phyloP scores from a whole-genome alignment of 2,329 filamentous ascomycete species.

The Westerdykella aurantiaca region DNA sequence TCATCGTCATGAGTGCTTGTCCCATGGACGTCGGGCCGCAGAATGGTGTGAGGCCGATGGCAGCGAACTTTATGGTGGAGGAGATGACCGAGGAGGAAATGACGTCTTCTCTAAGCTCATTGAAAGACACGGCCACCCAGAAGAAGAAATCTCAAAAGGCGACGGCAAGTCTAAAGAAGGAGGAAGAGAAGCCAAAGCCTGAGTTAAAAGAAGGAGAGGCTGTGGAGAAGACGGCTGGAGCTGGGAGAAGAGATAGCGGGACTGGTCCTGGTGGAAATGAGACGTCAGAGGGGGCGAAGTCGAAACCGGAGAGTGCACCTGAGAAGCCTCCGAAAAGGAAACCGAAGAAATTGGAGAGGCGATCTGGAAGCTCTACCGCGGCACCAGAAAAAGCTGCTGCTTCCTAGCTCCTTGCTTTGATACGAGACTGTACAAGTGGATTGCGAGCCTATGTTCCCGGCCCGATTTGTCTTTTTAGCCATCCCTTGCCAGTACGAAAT shows the following conservation, averaged over 20 bases:
- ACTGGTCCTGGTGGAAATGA: not conserved
- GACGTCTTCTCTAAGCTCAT: slow-evolving; percentile 10
- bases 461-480: no score
- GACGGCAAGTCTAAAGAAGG: slow-evolving; percentile 1
- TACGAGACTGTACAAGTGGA: no score
- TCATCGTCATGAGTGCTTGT: slow-evolving; percentile 35
- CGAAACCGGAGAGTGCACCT: not conserved
- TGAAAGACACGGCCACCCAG: slow-evolving; percentile 13
- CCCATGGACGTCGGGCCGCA: slow-evolving; percentile 34
- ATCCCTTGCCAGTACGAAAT: no score
- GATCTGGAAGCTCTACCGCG: slow-evolving; percentile 10
- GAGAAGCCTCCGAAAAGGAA: slow-evolving; percentile 25
- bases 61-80: slow-evolving; percentile 37
- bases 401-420: no score
- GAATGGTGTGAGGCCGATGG: slow-evolving; percentile 36
- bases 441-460: no score
- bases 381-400: no score
- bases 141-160: slow-evolving; percentile 9
- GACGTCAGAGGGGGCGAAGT: not conserved
- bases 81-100: slow-evolving; percentile 23
- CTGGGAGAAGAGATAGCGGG: not conserved
- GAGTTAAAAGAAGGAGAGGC: not conserved
- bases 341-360: slow-evolving; percentile 35
- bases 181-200: slow-evolving; percentile 1
- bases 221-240: not conserved